These are phyloP conservation scores for Sugiyamaella valdiviana DNA, from an alignment of 805 yeast genomes.

Conservation along the genomic window DNA sequence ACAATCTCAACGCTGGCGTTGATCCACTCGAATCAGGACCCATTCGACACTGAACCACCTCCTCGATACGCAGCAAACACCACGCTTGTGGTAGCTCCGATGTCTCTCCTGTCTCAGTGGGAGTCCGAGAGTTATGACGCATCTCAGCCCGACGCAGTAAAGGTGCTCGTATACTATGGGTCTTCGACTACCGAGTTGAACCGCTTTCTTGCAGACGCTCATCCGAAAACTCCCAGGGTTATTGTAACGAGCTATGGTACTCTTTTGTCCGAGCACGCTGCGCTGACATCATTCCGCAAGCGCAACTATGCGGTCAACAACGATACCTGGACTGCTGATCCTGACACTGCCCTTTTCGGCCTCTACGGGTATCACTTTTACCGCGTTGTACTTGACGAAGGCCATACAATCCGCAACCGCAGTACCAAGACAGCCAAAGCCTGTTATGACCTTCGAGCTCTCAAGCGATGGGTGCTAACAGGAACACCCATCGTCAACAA, in stretches of 20 bases:
- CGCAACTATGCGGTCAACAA: not conserved
- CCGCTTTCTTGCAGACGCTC: conserved; percentile 32
- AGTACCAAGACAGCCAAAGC: conserved; percentile 75
- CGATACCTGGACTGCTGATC: not conserved
- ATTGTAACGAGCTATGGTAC: conserved; percentile 86
- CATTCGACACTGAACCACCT: conserved; percentile 1
- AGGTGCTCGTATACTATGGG: conserved; percentile 64
- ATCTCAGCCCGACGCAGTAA: conserved; percentile 22
- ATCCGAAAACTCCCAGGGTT: conserved; percentile 45
- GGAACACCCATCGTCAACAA: conserved; percentile 92
- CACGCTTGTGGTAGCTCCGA: conserved; percentile 79
- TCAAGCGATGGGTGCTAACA: conserved; percentile 76
- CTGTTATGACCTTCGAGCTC: conserved; percentile 55
- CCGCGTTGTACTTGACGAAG: conserved; percentile 81
- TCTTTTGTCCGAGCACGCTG: conserved; percentile 66
- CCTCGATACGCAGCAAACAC: conserved; percentile 48
- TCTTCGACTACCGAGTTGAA: conserved; percentile 48
- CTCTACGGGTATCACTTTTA: conserved; percentile 67
- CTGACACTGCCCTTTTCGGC: conserved; percentile 35
- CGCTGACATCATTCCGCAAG: conserved; percentile 27
- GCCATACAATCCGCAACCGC: conserved; percentile 79
- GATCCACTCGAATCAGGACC: conserved; percentile 43
- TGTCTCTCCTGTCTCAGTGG: conserved; percentile 92
- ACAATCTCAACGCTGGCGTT: conserved; percentile 78
- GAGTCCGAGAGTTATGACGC: conserved; percentile 66